Evolutionary conservation across 495 filamentous ascomycete species (phyloP), one percentile per base, ranked within the genome.

Genomic region (Glonium stellatum): DNA sequence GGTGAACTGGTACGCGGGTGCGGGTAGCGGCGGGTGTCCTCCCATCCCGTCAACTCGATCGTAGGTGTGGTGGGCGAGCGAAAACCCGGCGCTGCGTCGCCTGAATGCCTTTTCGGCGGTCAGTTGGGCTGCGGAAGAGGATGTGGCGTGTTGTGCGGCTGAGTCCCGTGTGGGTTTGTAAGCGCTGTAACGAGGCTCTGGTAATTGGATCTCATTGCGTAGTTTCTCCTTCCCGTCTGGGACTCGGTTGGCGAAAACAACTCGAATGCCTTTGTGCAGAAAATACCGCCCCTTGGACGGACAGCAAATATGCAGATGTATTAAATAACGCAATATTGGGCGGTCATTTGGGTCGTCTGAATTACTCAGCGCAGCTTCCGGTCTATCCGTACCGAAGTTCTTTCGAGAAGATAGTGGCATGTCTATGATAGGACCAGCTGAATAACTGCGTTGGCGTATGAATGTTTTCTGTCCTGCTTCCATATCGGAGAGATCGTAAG

Each of bases 241-340:
- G 2, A 97, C 95, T 27, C 93, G 84, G 71, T 99, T 99, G 55
- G 93, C 93, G 72, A 99, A 99, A 1, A 99, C 93, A 48, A 99
- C 90, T 34, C 93, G 83, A 59, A 97, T 88, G 58, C 80, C 88
- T 67, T 92, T 95, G 76, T 97, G 90, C 1, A 99, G 76, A 64
- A 88, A 99, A 72, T 85, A 95, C 52, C 92, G 85, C 36, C 90
- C 90, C 54, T 82, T 85, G 1, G 84, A 84, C 9, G 92, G 85
- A 70, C 87, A 90, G 71, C 92, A 97, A 44, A 99, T 93, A 66
- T 97, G 90, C 27, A 99, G 70, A 70, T 99, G 93, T 55, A 96
- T 84, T 18, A 99, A 79, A 73, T 99, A 99, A 58, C 93, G 84
- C 44, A 99, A 74, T 41, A 84, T 87, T 0, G 90, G 88, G 34